These are phyloP conservation scores for Myotisia sp. DNA, from an alignment of 2,329 filamentous ascomycete species.

Conservation along the genomic window DNA sequence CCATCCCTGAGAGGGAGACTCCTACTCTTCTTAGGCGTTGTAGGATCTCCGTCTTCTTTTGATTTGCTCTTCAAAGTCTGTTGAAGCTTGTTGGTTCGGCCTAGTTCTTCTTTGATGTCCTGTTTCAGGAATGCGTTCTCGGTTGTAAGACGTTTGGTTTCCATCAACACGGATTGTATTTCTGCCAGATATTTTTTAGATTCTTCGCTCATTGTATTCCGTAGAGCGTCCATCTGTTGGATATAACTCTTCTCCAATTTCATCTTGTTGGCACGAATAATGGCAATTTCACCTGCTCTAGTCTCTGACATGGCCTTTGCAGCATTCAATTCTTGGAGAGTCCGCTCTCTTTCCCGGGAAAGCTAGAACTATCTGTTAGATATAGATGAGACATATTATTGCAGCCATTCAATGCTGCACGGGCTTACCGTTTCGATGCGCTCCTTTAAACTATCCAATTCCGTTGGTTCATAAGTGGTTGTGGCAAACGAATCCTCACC, in stretches of 20 bases:
- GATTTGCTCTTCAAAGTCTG: constrained; percentile 23
- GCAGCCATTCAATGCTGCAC: neutral
- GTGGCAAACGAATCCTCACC: neutral
- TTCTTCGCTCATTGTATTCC: constrained; percentile 41
- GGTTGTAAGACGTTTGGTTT: constrained; percentile 43
- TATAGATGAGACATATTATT: neutral
- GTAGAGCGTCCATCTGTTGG: constrained; percentile 37
- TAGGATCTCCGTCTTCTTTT: constrained; percentile 27
- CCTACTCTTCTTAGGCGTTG: constrained; percentile 39
- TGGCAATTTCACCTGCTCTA: constrained; percentile 48
- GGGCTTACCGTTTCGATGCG: constrained; percentile 11
- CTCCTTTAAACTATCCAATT: constrained; percentile 10
- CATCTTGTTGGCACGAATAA: constrained; percentile 44
- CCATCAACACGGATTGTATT: constrained; percentile 39
- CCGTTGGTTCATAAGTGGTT: neutral
- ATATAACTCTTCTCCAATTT: constrained; percentile 41
- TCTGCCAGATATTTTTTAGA: constrained; percentile 40
- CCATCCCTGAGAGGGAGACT: constrained; percentile 42
- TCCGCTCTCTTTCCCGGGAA: constrained; percentile 26
- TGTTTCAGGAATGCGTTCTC: constrained; percentile 48
- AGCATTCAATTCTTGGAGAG: constrained; percentile 25
- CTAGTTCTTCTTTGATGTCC: constrained; percentile 43
- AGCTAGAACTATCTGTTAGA: constrained; percentile 18
- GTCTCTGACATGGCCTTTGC: constrained; percentile 31
- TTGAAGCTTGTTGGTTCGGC: constrained; percentile 31